Percentiles rank a stretch among this genome's conserved stretches.
Evolutionary conservation across 1,139 yeast genomes (phyloP).

Genomic region (Debaryomyces psychrophilus): DNA sequence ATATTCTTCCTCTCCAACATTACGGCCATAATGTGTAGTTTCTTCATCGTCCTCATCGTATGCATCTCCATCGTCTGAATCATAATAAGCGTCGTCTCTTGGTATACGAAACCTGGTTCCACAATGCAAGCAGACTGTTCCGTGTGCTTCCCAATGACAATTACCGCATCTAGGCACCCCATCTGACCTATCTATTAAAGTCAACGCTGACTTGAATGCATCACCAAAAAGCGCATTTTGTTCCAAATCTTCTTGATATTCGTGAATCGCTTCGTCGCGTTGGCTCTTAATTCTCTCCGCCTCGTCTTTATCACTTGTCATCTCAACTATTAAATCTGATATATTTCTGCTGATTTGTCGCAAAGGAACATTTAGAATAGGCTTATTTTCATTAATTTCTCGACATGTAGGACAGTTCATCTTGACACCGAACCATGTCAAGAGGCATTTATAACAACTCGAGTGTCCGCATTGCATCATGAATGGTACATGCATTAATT

Average conservation of each 20-base stretch:
- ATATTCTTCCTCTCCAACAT: constrained; percentile 24
- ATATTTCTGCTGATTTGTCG: constrained; percentile 37
- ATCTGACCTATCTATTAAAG: constrained; percentile 64
- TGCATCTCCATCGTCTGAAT: constrained; percentile 30
- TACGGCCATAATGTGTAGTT: constrained; percentile 19
- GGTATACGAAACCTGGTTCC: constrained; percentile 44
- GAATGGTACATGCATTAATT: constrained; percentile 48
- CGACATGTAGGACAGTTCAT: constrained; percentile 62
- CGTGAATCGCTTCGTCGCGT: constrained; percentile 27
- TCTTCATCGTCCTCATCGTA: constrained; percentile 31
- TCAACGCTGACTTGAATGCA: constrained; percentile 53
- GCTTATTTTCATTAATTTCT: constrained; percentile 41
- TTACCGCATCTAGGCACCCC: constrained; percentile 79
- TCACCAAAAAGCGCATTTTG: constrained; percentile 48
- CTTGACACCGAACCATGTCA: constrained; percentile 52
- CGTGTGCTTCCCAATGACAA: constrained; percentile 83
- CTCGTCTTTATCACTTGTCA: constrained; percentile 23
- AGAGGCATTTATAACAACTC: constrained; percentile 52
- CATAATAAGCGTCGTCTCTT: constrained; percentile 32
- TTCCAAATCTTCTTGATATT: constrained; percentile 43
- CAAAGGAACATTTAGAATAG: constrained; percentile 49
- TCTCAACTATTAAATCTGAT: constrained; percentile 34
- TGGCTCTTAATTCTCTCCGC: constrained; percentile 25
- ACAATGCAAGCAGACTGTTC: constrained; percentile 58
- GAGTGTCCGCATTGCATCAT: constrained; percentile 48